Evolutionary conservation across 495 filamentous ascomycete species (phyloP).

Genomic region (Penicillium antarcticum): DNA sequence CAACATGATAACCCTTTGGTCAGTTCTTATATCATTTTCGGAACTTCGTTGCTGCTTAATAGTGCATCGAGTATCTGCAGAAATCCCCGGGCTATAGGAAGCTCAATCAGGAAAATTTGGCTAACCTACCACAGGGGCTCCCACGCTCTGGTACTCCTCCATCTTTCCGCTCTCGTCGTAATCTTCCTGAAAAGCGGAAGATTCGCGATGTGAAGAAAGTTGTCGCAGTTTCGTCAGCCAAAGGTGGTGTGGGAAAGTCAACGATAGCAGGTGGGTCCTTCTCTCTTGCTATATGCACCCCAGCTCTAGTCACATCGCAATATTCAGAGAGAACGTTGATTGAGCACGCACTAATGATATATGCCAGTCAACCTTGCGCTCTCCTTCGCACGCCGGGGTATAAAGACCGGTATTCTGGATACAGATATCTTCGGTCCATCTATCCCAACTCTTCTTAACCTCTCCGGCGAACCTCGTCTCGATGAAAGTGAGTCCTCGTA

Average conservation of each 20-base stretch:
- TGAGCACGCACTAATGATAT: conserved; percentile 1
- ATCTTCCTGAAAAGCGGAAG: conserved; percentile 73
- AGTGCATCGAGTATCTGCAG: background rate
- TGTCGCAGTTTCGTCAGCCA: conserved; percentile 90
- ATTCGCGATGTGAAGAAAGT: conserved; percentile 83
- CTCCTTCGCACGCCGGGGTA: conserved; percentile 74
- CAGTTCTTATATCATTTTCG: conserved; percentile 15
- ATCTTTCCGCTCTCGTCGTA: conserved; percentile 73
- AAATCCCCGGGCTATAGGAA: too few species aligned
- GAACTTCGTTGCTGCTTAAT: background rate
- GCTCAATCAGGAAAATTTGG: background rate
- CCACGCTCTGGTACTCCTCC: conserved; percentile 72
- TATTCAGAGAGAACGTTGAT: too few species aligned
- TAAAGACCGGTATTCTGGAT: conserved; percentile 83
- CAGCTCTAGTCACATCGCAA: too few species aligned
- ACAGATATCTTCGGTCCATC: conserved; percentile 96
- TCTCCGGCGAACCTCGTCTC: conserved; percentile 69
- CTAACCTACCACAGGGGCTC: conserved; percentile 58
- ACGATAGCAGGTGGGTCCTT: conserved; percentile 70
- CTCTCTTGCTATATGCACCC: background rate
- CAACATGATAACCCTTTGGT: conserved; percentile 94
- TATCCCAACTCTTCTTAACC: conserved; percentile 83
- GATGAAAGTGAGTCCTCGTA: conserved; percentile 48
- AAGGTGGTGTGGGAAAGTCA: conserved; percentile 94
- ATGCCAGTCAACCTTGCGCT: conserved; percentile 77